Evolutionary conservation across 148 eudicot genomes (phyloP).

Genomic region (Rhododendron mucronatum): DNA sequence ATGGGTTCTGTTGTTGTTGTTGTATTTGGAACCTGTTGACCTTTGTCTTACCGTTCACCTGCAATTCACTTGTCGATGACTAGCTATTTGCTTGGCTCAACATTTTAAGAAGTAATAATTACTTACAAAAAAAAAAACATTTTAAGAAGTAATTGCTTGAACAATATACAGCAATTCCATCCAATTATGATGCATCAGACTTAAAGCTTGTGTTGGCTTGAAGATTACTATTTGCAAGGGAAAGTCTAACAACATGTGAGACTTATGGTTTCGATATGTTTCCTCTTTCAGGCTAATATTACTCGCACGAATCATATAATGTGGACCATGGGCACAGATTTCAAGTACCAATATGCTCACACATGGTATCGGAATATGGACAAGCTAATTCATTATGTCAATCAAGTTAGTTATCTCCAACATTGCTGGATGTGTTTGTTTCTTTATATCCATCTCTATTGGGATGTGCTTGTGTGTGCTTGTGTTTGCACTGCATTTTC

Average conservation of each 20-base stretch:
- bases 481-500: background rate
- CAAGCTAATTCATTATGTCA: conserved; percentile 95
- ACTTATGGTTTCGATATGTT: conserved; percentile 1
- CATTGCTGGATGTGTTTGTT: background rate
- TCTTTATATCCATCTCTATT: background rate
- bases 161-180: background rate
- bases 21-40: background rate
- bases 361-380: conserved; percentile 96
- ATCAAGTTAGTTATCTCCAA: conserved; percentile 35
- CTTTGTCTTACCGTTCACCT: background rate
- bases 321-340: conserved; percentile 99
- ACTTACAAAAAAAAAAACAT: background rate
- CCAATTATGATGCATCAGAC: background rate
- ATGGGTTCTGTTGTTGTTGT: no score
- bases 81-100: background rate
- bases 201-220: background rate
- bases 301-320: conserved; percentile 92
- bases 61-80: background rate
- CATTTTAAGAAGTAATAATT: background rate
- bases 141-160: background rate
- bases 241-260: background rate
- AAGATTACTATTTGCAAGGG: background rate
- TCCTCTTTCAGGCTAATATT: conserved; percentile 71
- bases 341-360: conserved; percentile 90
- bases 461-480: background rate